A percentile compares a stretch with the other conserved stretches of the same genome.
Conservation (phyloP, 306 rosid species). For the Dryas octopetala region DNA sequence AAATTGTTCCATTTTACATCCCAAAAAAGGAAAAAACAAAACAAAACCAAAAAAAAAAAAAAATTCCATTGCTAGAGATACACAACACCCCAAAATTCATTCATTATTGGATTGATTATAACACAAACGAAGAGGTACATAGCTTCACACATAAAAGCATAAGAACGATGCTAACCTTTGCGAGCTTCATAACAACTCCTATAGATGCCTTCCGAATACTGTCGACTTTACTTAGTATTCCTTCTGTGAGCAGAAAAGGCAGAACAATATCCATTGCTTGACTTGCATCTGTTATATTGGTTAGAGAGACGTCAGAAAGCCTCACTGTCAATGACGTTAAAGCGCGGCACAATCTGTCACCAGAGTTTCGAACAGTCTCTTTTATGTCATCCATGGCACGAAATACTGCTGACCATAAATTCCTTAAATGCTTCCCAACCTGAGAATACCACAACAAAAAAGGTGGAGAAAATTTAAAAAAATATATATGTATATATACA, state of each 20-base stretch:
- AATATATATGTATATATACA: not conserved
- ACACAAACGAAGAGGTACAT: not conserved
- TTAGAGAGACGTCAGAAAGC: constrained; percentile 85
- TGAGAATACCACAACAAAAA: constrained; percentile 21
- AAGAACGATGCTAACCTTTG: constrained; percentile 60
- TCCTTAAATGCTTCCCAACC: constrained; percentile 78
- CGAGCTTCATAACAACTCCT: constrained; percentile 89
- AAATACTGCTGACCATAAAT: constrained; percentile 83
- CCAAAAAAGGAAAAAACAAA: no score
- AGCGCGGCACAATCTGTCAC: constrained; percentile 80
- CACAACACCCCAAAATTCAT: not conserved
- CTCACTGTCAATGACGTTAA: constrained; percentile 74
- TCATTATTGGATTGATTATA: not conserved
- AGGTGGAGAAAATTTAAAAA: not conserved
- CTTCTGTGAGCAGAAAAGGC: constrained; percentile 85
- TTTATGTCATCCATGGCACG: constrained; percentile 97
- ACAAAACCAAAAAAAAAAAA: constrained; percentile 2
- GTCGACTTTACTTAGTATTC: constrained; percentile 93
- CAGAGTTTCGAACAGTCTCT: constrained; percentile 90
- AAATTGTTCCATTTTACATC: not conserved
- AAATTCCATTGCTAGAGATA: not conserved
- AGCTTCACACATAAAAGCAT: not conserved
- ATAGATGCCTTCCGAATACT: constrained; percentile 84
- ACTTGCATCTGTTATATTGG: constrained; percentile 67
- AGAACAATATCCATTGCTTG: constrained; percentile 87